phyloP scores from a whole-genome alignment of 441 rosid genomes.

The Erodium texanum region DNA sequence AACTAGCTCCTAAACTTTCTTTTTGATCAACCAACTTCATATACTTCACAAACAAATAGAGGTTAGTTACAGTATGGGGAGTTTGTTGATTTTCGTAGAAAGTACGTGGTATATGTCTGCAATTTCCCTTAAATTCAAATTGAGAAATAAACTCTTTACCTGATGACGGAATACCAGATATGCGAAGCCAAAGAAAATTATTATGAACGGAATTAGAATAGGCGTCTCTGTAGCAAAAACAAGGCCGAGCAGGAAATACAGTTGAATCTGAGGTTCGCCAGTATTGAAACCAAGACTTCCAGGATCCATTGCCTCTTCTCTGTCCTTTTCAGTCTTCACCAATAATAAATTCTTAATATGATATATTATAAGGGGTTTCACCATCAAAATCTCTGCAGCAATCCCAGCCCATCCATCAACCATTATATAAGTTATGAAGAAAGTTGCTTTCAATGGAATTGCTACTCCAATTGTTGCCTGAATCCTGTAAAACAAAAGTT shows the following conservation, averaged over 20 bases:
- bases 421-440: slow-evolving; percentile 16
- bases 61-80: not conserved
- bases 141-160: slow-evolving; percentile 34
- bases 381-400: slow-evolving; percentile 79
- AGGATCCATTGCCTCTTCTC: slow-evolving; percentile 90
- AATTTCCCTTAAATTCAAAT: not conserved
- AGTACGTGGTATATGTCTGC: not conserved
- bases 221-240: slow-evolving; percentile 86
- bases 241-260: slow-evolving; percentile 85
- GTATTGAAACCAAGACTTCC: slow-evolving; percentile 86
- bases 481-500: slow-evolving; percentile 37
- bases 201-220: slow-evolving; percentile 68
- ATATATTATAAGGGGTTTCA: slow-evolving; percentile 67
- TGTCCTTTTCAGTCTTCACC: slow-evolving; percentile 65
- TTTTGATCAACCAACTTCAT: too few relatives aligned
- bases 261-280: slow-evolving; percentile 86
- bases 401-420: slow-evolving; percentile 99
- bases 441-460: slow-evolving; percentile 61
- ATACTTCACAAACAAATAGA: too few relatives aligned
- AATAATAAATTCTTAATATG: slow-evolving; percentile 83
- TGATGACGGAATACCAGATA: slow-evolving; percentile 83
- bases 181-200: slow-evolving; percentile 73
- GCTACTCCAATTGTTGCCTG: slow-evolving; percentile 81
- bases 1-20: too few relatives aligned
- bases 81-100: not conserved